A percentile compares a stretch with the other conserved stretches of the same genome.
phyloP scores from a whole-genome alignment of 2,329 filamentous ascomycete species.

The Pseudocercospora crystallina region DNA sequence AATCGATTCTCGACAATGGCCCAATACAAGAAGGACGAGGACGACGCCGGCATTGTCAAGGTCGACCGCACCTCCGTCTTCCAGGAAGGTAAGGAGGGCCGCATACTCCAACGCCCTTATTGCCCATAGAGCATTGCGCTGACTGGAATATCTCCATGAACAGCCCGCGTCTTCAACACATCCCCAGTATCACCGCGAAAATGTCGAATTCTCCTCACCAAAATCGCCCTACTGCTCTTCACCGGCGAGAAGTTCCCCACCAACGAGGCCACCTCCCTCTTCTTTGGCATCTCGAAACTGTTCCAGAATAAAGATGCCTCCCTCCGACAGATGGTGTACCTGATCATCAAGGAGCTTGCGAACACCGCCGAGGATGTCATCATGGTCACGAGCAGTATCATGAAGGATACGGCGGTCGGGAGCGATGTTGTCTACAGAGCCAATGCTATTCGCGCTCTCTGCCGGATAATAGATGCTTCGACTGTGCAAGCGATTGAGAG shows the following conservation, averaged over 20 bases:
- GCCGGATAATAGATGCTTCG: conserved; percentile 93
- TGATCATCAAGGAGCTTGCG: conserved; percentile 96
- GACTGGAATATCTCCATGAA: conserved; percentile 11
- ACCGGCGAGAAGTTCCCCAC: conserved; percentile 96
- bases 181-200: conserved; percentile 94
- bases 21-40: conserved; percentile 99
- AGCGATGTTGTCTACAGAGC: conserved; percentile 92
- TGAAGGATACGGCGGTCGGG: conserved; percentile 97
- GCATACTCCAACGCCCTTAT: conserved; percentile 6
- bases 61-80: conserved; percentile 97
- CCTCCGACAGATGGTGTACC: conserved; percentile 96
- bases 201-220: conserved; percentile 96
- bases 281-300: conserved; percentile 98
- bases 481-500: conserved; percentile 97
- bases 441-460: conserved; percentile 92
- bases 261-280: conserved; percentile 95
- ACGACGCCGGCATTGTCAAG: conserved; percentile 92
- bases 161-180: conserved; percentile 96
- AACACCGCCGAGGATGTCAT: conserved; percentile 97
- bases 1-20: conserved; percentile 61
- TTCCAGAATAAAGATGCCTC: conserved; percentile 99
- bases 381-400: conserved; percentile 99
- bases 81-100: conserved; percentile 77
- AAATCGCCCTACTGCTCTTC: conserved; percentile 93
- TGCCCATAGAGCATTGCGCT: conserved; percentile 13